Evolutionary conservation across 176 grass and related monocot genomes (phyloP).

Genomic region (Juncus effusus): DNA sequence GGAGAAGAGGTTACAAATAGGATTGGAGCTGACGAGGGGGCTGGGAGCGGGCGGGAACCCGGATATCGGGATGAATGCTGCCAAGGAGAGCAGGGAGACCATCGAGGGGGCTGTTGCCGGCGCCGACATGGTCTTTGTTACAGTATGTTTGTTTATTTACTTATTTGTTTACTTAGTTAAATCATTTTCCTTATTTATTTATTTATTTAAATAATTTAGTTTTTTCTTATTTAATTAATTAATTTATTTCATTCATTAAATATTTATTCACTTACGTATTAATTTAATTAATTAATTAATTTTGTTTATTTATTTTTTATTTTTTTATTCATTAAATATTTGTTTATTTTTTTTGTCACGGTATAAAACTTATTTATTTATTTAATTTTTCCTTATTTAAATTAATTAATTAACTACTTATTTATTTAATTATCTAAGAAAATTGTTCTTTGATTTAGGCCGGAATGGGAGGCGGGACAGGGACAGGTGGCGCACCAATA

Average conservation of each 20-base stretch:
- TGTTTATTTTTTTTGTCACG: no score
- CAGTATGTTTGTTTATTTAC: constrained; percentile 37
- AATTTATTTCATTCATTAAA: no score
- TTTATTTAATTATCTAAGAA: background rate
- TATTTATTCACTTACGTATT: no score
- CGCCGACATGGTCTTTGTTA: constrained; percentile 89
- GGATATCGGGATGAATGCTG: constrained; percentile 86
- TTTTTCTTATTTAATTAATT: background rate
- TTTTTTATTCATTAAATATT: no score
- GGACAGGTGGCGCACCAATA: constrained; percentile 78
- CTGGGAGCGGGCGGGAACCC: constrained; percentile 79
- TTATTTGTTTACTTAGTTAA: no score
- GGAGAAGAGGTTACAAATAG: constrained; percentile 72
- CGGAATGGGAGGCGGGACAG: constrained; percentile 90
- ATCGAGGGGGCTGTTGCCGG: constrained; percentile 62
- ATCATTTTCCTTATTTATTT: background rate
- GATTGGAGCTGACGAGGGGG: constrained; percentile 68
- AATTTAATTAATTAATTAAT: no score
- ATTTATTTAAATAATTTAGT: background rate
- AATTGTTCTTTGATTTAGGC: constrained; percentile 41
- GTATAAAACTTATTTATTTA: no score
- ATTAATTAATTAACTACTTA: no score
- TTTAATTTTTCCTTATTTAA: no score
- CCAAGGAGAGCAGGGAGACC: constrained; percentile 65
- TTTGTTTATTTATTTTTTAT: no score